These are phyloP conservation scores for Ophiostoma tasmaniense DNA, from an alignment of 2,329 filamentous ascomycete species.

Conservation along the genomic window DNA sequence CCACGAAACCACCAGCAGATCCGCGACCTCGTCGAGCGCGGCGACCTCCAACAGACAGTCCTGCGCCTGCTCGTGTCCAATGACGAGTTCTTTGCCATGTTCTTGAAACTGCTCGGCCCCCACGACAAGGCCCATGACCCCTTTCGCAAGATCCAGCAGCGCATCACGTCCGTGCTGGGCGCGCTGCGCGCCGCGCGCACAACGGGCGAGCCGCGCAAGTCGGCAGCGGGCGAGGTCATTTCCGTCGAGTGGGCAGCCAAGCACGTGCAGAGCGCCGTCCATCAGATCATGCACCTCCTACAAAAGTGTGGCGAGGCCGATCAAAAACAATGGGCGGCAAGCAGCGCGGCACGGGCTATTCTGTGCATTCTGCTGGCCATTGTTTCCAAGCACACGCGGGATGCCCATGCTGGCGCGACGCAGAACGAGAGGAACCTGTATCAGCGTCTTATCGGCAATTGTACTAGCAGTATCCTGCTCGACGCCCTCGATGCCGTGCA, in stretches of 20 bases:
- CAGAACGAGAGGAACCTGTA: slow-evolving; percentile 40
- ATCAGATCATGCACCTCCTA: slow-evolving; percentile 35
- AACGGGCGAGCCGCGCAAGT: slow-evolving; percentile 3
- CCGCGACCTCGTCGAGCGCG: slow-evolving; percentile 31
- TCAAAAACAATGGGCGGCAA: slow-evolving; percentile 27
- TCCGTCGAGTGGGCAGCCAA: slow-evolving; percentile 42
- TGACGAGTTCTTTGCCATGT: slow-evolving; percentile 46
- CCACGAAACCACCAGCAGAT: neutral
- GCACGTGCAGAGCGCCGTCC: slow-evolving; percentile 37
- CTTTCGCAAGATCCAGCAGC: slow-evolving; percentile 41
- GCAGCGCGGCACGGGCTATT: slow-evolving; percentile 40
- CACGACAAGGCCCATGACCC: slow-evolving; percentile 37
- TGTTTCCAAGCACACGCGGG: slow-evolving; percentile 31
- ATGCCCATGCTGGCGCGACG: slow-evolving; percentile 27
- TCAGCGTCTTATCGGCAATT: slow-evolving; percentile 38
- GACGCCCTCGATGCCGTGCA: slow-evolving; percentile 36
- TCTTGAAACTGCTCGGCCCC: slow-evolving; percentile 38
- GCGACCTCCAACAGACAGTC: slow-evolving; percentile 43
- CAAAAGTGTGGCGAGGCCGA: neutral
- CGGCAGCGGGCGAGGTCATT: slow-evolving; percentile 14
- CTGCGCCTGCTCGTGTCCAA: slow-evolving; percentile 47
- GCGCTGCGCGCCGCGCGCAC: slow-evolving; percentile 31
- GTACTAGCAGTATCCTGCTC: slow-evolving; percentile 35
- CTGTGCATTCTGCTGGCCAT: slow-evolving; percentile 41
- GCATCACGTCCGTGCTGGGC: slow-evolving; percentile 39